phyloP scores from a whole-genome alignment of 257 asterid species.

The Datura wrightii region DNA sequence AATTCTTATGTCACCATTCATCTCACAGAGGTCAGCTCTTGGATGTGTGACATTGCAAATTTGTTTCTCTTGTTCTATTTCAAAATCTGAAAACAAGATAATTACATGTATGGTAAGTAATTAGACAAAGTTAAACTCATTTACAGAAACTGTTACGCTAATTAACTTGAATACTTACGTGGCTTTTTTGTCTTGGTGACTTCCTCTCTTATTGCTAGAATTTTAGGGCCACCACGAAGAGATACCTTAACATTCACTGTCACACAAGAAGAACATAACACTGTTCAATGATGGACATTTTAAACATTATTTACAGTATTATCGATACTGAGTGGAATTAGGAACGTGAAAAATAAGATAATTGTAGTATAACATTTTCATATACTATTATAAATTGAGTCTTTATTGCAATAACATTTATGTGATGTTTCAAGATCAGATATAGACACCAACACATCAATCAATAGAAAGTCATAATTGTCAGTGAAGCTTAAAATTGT shows the following conservation, averaged over 20 bases:
- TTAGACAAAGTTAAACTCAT: neutral
- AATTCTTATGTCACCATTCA: constrained; percentile 66
- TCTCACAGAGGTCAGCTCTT: constrained; percentile 56
- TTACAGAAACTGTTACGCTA: neutral
- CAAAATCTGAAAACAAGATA: constrained; percentile 35
- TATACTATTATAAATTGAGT: no score
- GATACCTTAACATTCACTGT: constrained; percentile 26
- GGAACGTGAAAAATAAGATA: no score
- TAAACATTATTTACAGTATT: no score
- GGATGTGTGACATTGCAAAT: constrained; percentile 38
- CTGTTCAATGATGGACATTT: neutral
- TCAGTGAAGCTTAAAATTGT: no score
- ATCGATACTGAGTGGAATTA: no score
- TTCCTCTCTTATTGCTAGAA: constrained; percentile 21
- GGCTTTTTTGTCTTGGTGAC: neutral
- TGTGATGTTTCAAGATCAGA: no score
- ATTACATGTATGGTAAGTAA: neutral
- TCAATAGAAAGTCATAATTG: no score
- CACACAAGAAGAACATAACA: no score
- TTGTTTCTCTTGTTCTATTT: constrained; percentile 16
- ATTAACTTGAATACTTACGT: neutral
- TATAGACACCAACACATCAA: no score
- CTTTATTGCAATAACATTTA: no score
- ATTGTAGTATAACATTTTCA: no score
- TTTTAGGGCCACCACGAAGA: constrained; percentile 14